A percentile compares a stretch with the other conserved stretches of the same genome.
These are phyloP conservation scores for Gamsiella multidivaricata DNA, from an alignment of 192 early-diverging fungal species.

Conservation along the genomic window DNA sequence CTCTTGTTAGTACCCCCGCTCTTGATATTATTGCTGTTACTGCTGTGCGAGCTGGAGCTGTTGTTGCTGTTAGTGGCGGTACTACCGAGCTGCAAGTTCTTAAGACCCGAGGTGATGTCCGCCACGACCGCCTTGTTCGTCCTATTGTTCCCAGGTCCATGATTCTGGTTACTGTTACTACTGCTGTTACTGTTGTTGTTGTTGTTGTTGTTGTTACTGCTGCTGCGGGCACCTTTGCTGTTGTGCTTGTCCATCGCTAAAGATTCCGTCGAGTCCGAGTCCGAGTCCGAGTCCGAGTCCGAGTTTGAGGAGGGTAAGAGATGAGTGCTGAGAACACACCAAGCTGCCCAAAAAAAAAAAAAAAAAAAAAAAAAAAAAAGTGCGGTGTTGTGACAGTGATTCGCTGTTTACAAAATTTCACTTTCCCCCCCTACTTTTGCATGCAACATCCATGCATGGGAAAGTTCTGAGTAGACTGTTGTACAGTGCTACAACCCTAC, in stretches of 20 bases:
- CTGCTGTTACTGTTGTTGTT: neutral
- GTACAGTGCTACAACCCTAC: too few species aligned
- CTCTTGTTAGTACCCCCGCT: slow-evolving; percentile 16
- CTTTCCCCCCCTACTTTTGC: too few species aligned
- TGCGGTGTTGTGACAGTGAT: too few species aligned
- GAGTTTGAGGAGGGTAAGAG: neutral
- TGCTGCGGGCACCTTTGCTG: neutral
- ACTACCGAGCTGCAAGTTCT: slow-evolving; percentile 11
- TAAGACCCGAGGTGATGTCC: slow-evolving; percentile 6
- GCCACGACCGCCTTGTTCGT: too few species aligned
- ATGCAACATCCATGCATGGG: too few species aligned
- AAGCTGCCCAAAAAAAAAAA: too few species aligned
- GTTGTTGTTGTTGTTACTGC: too few species aligned
- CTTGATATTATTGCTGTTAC: neutral
- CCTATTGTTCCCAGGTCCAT: too few species aligned
- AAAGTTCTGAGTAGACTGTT: too few species aligned
- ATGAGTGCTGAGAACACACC: too few species aligned
- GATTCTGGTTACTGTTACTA: slow-evolving; percentile 1
- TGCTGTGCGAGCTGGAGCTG: slow-evolving; percentile 2
- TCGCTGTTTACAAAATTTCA: too few species aligned
- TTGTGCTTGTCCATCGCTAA: slow-evolving; percentile 15
- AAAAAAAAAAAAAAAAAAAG: slow-evolving; percentile 42
- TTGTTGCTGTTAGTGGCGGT: neutral
- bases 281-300: neutral
- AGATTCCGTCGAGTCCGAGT: neutral